These are phyloP conservation scores for Penicillium sp. DNA, from an alignment of 2,329 filamentous ascomycete species.

Conservation along the genomic window DNA sequence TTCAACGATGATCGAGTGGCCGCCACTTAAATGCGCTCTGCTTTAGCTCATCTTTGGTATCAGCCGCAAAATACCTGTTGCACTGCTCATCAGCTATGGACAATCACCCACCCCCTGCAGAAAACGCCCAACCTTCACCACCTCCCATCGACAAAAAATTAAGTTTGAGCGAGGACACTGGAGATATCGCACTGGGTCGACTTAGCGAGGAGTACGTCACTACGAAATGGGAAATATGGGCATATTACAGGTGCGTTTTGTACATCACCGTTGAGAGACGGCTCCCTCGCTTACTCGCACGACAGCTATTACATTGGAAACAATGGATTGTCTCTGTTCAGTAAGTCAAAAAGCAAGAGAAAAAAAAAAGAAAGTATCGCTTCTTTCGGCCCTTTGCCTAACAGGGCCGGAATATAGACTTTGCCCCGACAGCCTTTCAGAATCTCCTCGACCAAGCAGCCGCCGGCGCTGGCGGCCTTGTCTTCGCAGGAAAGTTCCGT, in stretches of 20 bases:
- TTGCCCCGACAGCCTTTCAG: slow-evolving; percentile 68
- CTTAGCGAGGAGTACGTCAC: slow-evolving; percentile 53
- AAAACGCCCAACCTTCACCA: too few relatives aligned
- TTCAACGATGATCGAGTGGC: too few relatives aligned
- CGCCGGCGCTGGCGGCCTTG: slow-evolving; percentile 56
- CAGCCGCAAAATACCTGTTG: too few relatives aligned
- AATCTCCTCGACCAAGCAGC: slow-evolving; percentile 67
- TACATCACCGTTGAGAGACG: slow-evolving; percentile 3
- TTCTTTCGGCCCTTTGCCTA: too few relatives aligned
- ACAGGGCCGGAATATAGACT: slow-evolving; percentile 46
- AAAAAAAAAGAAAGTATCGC: background rate
- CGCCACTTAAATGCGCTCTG: too few relatives aligned
- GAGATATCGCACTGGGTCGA: too few relatives aligned
- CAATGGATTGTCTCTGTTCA: slow-evolving; percentile 67
- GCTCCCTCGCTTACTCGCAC: slow-evolving; percentile 24
- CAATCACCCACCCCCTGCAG: too few relatives aligned
- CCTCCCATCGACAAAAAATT: too few relatives aligned
- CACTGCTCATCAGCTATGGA: too few relatives aligned
- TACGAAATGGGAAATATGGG: slow-evolving; percentile 60
- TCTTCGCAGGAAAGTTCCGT: slow-evolving; percentile 61
- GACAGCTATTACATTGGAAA: slow-evolving; percentile 67
- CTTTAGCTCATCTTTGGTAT: too few relatives aligned
- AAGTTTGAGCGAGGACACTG: too few relatives aligned
- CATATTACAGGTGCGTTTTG: slow-evolving; percentile 55
- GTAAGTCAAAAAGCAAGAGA: slow-evolving; percentile 29